Evolutionary conservation across 2,329 filamentous ascomycete genomes (phyloP), one percentile per base, ranked within the genome.

Genomic region (Nothomitra cinnamomea): DNA sequence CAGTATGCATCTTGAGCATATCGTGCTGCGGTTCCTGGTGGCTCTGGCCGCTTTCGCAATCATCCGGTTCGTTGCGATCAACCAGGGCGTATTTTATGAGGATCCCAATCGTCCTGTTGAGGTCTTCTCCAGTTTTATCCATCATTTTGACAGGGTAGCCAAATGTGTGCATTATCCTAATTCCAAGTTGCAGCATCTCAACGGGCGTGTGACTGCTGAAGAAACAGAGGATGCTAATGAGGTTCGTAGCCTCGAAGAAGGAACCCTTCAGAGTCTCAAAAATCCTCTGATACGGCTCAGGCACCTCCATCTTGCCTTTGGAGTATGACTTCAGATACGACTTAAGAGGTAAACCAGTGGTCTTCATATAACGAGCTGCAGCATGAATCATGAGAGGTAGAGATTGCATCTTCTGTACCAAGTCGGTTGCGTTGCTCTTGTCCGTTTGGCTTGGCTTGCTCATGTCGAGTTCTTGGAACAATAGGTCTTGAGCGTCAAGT

Each of bases 321-420:
- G 72, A 68, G 55, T 77, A 80, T 1, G 74, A 74, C 56, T 72
- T 70, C 35, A 64, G 66, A 56, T 81, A 84, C 57, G 72, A 78
- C 1, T 76, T 73, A 2, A 85, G 67, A 0, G 80, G 77, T 57
- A 82, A 80, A 17, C 72, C 69, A 0, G 78, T 80, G 2, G 75
- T 73, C 54, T 76, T 79, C 13, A 85, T 67, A 35, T 80, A 73
- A 57, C 78, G 74, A 1, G 79, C 79, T 1, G 81, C 77, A 0
- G 80, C 77, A 59, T 84, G 80, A 19, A 86, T 81, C 57, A 82
- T 82, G 5, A 85, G 67, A 0, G 82, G 82, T 13, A 85, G 67
- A 53, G 78, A 74, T 21, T 79, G 79, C 67, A 84, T 79, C 47
- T 80, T 65, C 43, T 75, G 71, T 1, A 84, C 80, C 15, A 85